These are phyloP conservation scores for Prunus mira DNA, from an alignment of 306 rosid species.

Conservation along the genomic window DNA sequence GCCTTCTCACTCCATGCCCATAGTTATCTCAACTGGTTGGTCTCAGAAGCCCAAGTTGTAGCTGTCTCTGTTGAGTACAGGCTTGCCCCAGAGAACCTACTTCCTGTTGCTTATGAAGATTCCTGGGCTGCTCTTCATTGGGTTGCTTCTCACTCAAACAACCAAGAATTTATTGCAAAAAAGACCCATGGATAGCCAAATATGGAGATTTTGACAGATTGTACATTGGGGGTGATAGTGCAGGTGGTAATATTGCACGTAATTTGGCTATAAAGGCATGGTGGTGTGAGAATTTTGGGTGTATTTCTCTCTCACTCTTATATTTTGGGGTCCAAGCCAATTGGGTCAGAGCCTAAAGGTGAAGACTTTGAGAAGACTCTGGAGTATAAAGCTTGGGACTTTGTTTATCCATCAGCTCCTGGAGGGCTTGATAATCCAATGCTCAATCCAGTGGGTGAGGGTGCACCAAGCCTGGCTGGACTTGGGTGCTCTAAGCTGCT, in stretches of 20 bases:
- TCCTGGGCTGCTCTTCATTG: slow-evolving; percentile 42
- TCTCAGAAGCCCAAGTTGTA: slow-evolving; percentile 31
- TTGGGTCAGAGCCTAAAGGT: slow-evolving; percentile 18
- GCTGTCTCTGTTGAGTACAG: slow-evolving; percentile 55
- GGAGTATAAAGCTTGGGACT: slow-evolving; percentile 20
- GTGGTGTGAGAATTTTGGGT: slow-evolving; percentile 27
- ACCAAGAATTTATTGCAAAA: neutral
- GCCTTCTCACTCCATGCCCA: slow-evolving; percentile 19
- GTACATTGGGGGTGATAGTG: slow-evolving; percentile 47
- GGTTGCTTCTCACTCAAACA: slow-evolving; percentile 29
- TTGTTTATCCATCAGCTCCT: slow-evolving; percentile 26
- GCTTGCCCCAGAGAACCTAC: slow-evolving; percentile 38
- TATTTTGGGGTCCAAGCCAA: slow-evolving; percentile 32
- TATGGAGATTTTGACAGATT: slow-evolving; percentile 33
- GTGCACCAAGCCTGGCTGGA: slow-evolving; percentile 18
- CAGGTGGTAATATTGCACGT: slow-evolving; percentile 42
- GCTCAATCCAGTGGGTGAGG: slow-evolving; percentile 8
- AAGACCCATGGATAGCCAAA: slow-evolving; percentile 33
- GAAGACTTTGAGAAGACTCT: neutral
- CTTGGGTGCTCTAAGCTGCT: slow-evolving; percentile 21
- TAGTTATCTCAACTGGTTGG: slow-evolving; percentile 40
- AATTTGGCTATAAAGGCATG: slow-evolving; percentile 32
- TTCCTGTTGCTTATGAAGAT: slow-evolving; percentile 42
- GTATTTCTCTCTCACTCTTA: slow-evolving; percentile 33
- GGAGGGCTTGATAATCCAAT: slow-evolving; percentile 25